Base-by-base conservation (phyloP, 2,329 filamentous ascomycete species). In the Cladosporium velox region DNA sequence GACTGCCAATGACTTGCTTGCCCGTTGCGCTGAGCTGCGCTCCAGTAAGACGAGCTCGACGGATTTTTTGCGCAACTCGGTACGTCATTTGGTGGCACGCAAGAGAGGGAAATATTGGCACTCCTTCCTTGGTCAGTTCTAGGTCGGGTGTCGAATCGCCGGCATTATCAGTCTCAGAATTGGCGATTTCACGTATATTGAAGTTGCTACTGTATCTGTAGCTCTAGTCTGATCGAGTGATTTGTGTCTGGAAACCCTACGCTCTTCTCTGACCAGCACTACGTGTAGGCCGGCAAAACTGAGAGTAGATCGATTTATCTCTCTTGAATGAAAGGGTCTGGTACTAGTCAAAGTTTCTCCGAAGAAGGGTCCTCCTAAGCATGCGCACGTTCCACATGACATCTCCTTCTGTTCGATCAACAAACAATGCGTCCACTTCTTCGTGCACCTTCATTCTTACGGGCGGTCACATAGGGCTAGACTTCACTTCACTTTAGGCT, bases 1-100 rank as follows among this genome's bases (percentile, higher is more conserved):
- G 34, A 58, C 55, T 58, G 30, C 32, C 55, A 58, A 58, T 58
- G 55, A 34, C 34, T 41, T 47, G 34, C 55, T 58, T 58, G 21
- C 55, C 52, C 52, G 52, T 55, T 55, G 52, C 52, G 28, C 30
- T 28, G 49, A 54, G 51, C 51, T 55, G 28, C 41, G 41, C 41
- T 47, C 52, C 52, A 55, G 52, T 32, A 34, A n/a, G 18, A 32
- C 52, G 28, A 55, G 52, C 52, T 55, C 52, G 34, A n/a, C 21
- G 41, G 55, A 58, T 58, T 58, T 58, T 58, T 58, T 58, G 55
- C 55, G 34, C 55, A 34, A 34, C 30, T 15, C 21, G 55, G 12
- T n/a, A 58, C 55, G 55, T 58, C 55, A 58, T 58, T 41, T 55
- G 55, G 18, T 2, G n/a, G n/a, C 55, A 58, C 52, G 28, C 6